A percentile compares a stretch with the other conserved stretches of the same genome.
phyloP scores from a whole-genome alignment of 306 rosid species.

The Lagenaria siceraria region DNA sequence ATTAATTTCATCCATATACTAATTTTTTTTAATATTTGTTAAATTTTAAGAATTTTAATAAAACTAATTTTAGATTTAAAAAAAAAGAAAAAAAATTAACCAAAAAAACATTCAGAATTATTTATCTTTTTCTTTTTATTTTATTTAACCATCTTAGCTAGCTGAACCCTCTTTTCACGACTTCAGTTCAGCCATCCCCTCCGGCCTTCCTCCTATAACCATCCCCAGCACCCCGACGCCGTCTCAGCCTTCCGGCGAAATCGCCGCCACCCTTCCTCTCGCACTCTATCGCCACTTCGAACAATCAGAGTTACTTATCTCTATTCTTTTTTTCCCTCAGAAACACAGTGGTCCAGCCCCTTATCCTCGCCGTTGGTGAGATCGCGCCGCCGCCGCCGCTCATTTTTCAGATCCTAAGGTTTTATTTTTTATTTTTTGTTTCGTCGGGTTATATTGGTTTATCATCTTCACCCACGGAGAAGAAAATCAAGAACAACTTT shows the following conservation, averaged over 20 bases:
- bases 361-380: not conserved
- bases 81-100: too few species aligned
- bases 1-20: too few species aligned
- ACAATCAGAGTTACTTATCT: not conserved
- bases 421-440: too few species aligned
- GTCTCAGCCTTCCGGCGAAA: not conserved
- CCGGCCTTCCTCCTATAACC: not conserved
- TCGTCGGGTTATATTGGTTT: not conserved
- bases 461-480: not conserved
- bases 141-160: too few species aligned
- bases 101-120: too few species aligned
- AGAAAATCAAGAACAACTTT: not conserved
- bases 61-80: too few species aligned
- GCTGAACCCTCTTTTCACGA: not conserved
- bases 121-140: too few species aligned
- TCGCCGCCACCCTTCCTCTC: too few species aligned
- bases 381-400: not conserved
- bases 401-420: not conserved
- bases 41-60: too few species aligned
- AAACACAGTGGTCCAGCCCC: not conserved
- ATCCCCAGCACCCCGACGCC: not conserved
- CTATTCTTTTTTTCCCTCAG: not conserved
- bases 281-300: too few species aligned
- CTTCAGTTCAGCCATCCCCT: not conserved
- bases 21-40: too few species aligned